These are phyloP conservation scores for Gracilaria domingensis DNA, from an alignment of 23 red algal genomes.

Conservation along the genomic window DNA sequence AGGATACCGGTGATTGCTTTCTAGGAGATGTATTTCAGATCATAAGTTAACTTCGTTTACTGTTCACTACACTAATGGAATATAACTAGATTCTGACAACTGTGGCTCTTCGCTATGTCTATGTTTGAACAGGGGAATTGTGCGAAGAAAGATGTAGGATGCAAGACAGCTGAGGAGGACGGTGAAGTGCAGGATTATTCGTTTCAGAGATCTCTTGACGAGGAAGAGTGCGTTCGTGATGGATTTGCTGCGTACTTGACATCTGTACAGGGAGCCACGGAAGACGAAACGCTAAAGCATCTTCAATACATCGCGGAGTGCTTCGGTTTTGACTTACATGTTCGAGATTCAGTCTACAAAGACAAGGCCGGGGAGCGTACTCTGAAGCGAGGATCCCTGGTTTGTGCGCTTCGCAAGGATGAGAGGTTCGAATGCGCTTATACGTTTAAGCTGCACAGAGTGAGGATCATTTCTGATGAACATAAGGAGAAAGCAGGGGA, in stretches of 20 bases:
- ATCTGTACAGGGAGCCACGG: not conserved
- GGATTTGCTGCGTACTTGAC: not conserved
- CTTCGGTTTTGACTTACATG: not conserved
- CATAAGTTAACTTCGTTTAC: not conserved
- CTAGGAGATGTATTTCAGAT: too few species aligned
- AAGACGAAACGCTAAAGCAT: not conserved
- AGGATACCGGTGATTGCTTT: not conserved
- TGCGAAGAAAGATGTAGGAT: not conserved
- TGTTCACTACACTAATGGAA: not conserved
- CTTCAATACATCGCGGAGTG: conserved; percentile 4
- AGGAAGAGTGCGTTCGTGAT: not conserved
- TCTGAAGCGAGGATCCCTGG: not conserved
- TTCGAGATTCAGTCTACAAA: not conserved
- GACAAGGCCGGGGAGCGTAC: not conserved
- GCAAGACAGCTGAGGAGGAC: not conserved
- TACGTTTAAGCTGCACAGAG: not conserved
- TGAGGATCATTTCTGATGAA: not conserved
- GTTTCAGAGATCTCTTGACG: not conserved
- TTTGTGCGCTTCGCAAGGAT: not conserved
- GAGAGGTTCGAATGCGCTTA: not conserved
- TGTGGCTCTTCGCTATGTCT: too few species aligned
- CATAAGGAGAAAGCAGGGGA: not conserved
- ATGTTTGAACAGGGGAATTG: not conserved
- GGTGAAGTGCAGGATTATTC: not conserved
- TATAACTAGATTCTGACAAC: not conserved